Base-by-base conservation (phyloP, 768 basidiomycete genomes). In the Podaxis sp. region DNA sequence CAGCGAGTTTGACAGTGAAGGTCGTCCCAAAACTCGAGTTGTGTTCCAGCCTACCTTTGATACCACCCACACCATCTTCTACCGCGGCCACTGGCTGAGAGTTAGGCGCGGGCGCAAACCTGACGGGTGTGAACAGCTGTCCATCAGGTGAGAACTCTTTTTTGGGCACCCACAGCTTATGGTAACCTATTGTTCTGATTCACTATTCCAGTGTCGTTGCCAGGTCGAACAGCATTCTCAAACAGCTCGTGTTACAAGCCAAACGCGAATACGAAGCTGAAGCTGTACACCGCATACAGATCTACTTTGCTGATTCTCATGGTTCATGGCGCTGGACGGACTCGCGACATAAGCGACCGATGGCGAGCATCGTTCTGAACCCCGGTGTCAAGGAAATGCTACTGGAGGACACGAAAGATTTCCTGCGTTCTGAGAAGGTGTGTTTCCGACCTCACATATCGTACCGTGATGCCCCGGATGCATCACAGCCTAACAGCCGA, bases 371-470 rank as follows among this genome's bases (percentile, higher is more conserved):
- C 66, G 92, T 95, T 5, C 81, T 94, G 61, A 90, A 93, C 67
- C 88, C 87, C 0, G 93, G 93, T 55, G 91, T 93, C 46, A 93
- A 93, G 73, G 93, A 94, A 74, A 92, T 93, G 89, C 79, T 94
- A 10, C 74, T 93, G 10, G 80, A 85, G 38, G 93, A 95, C 62
- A 83, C 91, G 23, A 82, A 86, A 62, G 92, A 93, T 71, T 94
- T 93, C 71, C 80, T 94, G 66, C 86, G 84, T 66, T 88, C 87
- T 60, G 91, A 93, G 73, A 91, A 90, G 82, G 89, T 82, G 69
- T 57, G 73, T 38, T 6, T n/a, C 14, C n/a, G 16, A 54, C 48
- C 25, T 36, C 27, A 36, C 23, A 50, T 27, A 50, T 36, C 35
- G 27, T 40, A 50, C 55, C 37, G 55, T 51, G 55, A 50, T 58